These are phyloP conservation scores for Pseudozyma flocculosa DNA, from an alignment of 1,284 basidiomycete genomes.

Conservation along the genomic window DNA sequence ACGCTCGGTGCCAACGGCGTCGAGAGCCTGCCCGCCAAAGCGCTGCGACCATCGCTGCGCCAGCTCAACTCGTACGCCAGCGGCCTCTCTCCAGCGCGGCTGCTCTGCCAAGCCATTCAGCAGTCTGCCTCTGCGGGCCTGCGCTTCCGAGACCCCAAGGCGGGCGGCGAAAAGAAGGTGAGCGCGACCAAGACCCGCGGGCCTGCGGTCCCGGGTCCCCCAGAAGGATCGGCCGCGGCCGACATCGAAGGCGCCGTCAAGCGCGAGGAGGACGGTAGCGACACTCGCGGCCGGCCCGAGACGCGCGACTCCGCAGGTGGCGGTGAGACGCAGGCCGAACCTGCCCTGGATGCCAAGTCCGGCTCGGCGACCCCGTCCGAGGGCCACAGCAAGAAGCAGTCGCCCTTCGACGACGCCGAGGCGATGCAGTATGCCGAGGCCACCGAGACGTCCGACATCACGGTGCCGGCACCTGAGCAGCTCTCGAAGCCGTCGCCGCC, in stretches of 20 bases:
- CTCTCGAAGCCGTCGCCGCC: slow-evolving; percentile 25
- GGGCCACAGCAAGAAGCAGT: slow-evolving; percentile 17
- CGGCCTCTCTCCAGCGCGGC: slow-evolving; percentile 29
- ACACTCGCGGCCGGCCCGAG: no score
- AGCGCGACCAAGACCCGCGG: background rate
- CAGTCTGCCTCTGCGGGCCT: slow-evolving; percentile 32
- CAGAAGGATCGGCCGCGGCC: no score
- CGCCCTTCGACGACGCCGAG: slow-evolving; percentile 32
- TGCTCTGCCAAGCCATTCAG: slow-evolving; percentile 36
- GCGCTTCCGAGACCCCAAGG: slow-evolving; percentile 16
- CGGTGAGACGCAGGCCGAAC: no score
- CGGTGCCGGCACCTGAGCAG: slow-evolving; percentile 32
- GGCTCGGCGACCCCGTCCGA: slow-evolving; percentile 4
- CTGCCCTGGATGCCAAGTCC: background rate
- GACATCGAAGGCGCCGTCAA: no score
- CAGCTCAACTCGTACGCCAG: slow-evolving; percentile 30
- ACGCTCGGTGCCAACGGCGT: slow-evolving; percentile 22
- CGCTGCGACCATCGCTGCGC: slow-evolving; percentile 9
- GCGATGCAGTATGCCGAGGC: slow-evolving; percentile 38
- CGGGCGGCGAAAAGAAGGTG: background rate
- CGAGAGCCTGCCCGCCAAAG: slow-evolving; percentile 8
- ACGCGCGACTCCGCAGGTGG: no score
- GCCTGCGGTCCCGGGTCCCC: no score
- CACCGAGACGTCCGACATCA: slow-evolving; percentile 33
- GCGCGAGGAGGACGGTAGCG: no score